Evolutionary conservation across 2,329 filamentous ascomycete species (phyloP).

Genomic region (Colletotrichum orbiculare): DNA sequence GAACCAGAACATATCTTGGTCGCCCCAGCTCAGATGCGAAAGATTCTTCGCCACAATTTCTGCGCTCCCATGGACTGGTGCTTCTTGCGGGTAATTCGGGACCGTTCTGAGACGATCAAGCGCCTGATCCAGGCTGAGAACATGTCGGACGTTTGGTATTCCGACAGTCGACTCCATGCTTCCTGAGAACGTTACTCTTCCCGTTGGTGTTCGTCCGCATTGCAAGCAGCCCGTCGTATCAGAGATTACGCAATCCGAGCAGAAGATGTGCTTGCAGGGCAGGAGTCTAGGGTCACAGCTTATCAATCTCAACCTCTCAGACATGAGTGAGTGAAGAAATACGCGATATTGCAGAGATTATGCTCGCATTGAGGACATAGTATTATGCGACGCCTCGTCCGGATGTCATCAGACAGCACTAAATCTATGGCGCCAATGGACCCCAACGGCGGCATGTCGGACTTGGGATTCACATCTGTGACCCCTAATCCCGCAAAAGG

Average conservation of each 20-base stretch:
- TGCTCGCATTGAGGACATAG: not conserved
- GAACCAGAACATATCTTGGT: not conserved
- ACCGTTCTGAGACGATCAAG: not conserved
- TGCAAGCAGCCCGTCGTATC: not conserved
- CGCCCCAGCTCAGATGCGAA: not conserved
- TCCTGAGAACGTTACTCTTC: not conserved
- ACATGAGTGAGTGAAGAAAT: not conserved
- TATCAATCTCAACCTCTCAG: not conserved
- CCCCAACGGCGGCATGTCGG: not conserved
- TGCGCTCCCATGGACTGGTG: not conserved
- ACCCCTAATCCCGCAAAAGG: not conserved
- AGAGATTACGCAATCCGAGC: not conserved
- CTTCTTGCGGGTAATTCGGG: not conserved
- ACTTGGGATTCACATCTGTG: too few species aligned
- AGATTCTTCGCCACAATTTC: not conserved
- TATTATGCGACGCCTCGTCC: not conserved
- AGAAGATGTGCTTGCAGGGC: slow-evolving; percentile 10
- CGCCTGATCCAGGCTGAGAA: not conserved
- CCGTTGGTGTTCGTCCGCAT: not conserved
- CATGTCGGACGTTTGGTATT: not conserved
- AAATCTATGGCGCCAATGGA: not conserved
- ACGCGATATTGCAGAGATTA: slow-evolving; percentile 4
- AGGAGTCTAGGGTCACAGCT: not conserved
- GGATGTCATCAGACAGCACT: not conserved
- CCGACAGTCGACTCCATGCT: not conserved